Evolutionary conservation across 495 filamentous ascomycete species (phyloP).

Genomic region (Neurospora cerealis): DNA sequence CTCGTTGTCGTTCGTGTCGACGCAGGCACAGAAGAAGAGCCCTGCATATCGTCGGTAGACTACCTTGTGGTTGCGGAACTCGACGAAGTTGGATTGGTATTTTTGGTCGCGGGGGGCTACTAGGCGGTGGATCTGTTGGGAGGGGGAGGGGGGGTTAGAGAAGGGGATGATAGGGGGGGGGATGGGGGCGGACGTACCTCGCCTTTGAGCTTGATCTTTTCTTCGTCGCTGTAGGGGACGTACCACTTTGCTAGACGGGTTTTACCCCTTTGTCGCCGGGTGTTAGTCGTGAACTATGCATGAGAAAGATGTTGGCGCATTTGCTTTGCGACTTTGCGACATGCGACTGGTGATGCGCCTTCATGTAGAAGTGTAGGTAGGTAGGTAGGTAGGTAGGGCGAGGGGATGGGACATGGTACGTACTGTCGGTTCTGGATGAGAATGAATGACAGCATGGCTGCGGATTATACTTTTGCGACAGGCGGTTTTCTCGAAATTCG

Average conservation of each 20-base stretch:
- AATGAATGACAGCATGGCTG: constrained; percentile 74
- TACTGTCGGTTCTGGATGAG: constrained; percentile 95
- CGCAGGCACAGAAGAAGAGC: constrained; percentile 96
- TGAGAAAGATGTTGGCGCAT: neutral
- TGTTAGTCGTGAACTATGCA: neutral
- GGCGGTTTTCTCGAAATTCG: neutral
- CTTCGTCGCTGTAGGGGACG: constrained; percentile 91
- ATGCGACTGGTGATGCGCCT: constrained; percentile 94
- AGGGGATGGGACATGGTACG: constrained; percentile 1
- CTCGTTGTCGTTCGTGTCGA: constrained; percentile 98
- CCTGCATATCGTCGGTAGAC: constrained; percentile 96
- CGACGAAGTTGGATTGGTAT: constrained; percentile 98
- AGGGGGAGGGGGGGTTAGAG: neutral
- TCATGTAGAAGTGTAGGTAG: constrained; percentile 31
- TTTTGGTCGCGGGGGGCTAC: constrained; percentile 97
- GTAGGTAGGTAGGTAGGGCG: neutral
- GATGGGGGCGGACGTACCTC: constrained; percentile 38
- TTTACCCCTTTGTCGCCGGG: constrained; percentile 62
- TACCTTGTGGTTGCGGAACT: constrained; percentile 85
- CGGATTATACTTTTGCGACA: constrained; percentile 2
- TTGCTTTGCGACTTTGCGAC: constrained; percentile 88
- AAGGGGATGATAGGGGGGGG: constrained; percentile 1
- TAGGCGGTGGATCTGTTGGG: constrained; percentile 78
- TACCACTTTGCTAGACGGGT: constrained; percentile 99
- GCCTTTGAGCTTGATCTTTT: constrained; percentile 93